Evolutionary conservation across 1,284 basidiomycete species (phyloP).

Genomic region (Pyrrhoderma noxium): DNA sequence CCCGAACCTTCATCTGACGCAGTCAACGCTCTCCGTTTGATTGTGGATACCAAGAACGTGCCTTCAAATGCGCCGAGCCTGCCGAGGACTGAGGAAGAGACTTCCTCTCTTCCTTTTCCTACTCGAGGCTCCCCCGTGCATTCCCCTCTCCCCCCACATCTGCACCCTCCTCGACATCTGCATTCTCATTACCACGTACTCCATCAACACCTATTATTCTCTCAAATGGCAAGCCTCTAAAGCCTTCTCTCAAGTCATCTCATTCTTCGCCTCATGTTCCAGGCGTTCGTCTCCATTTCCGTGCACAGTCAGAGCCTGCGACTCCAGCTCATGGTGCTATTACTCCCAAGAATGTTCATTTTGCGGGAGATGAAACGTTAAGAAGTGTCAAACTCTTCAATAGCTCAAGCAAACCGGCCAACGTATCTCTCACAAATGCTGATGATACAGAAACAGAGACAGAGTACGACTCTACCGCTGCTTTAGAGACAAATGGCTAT

Average conservation of each 20-base stretch:
- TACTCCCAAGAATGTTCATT: conserved; percentile 82
- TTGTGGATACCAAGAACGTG: conserved; percentile 20
- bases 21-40: conserved; percentile 15
- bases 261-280: conserved; percentile 46
- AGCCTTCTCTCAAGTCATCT: conserved; percentile 78
- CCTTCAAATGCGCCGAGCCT: conserved; percentile 24
- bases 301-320: conserved; percentile 57
- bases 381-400: conserved; percentile 83
- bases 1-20: conserved; percentile 11
- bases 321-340: conserved; percentile 46
- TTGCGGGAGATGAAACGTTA: conserved; percentile 60
- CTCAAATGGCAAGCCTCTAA: conserved; percentile 85
- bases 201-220: conserved; percentile 41
- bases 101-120: conserved; percentile 14
- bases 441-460: conserved; percentile 79
- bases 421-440: conserved; percentile 48
- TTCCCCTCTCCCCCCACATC: conserved; percentile 15
- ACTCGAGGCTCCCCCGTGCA: conserved; percentile 9
- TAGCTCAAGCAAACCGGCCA: conserved; percentile 71
- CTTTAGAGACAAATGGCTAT: conserved; percentile 20
- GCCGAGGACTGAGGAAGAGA: conserved; percentile 1
- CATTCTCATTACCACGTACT: conserved; percentile 22
- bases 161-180: conserved; percentile 22
- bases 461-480: conserved; percentile 39
- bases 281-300: conserved; percentile 32